Conservation (phyloP, 441 rosid species). For the Codiaeum variegatum region DNA sequence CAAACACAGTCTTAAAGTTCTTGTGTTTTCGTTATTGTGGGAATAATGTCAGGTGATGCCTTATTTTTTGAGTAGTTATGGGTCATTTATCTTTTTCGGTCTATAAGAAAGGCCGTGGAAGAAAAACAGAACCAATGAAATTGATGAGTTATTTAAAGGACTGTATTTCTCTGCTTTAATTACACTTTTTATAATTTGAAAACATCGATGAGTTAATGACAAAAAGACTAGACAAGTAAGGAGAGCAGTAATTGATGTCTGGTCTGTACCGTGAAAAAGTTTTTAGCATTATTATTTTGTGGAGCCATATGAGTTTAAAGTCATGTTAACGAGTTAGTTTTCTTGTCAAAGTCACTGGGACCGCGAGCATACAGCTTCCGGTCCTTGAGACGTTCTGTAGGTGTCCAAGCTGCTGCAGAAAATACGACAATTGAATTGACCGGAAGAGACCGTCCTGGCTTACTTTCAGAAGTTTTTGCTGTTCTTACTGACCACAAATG, state of each 20-base stretch:
- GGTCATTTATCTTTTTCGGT: not conserved
- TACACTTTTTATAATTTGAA: conserved; percentile 1
- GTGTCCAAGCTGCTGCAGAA: conserved; percentile 47
- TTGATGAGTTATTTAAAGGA: not conserved
- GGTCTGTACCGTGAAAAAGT: conserved; percentile 18
- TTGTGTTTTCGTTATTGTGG: not conserved
- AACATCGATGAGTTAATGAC: conserved; percentile 15
- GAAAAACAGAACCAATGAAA: not conserved
- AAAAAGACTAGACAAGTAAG: conserved; percentile 14
- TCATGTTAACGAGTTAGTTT: conserved; percentile 22
- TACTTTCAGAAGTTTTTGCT: conserved; percentile 77
- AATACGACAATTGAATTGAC: conserved; percentile 71
- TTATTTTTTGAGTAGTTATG: not conserved
- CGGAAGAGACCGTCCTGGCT: conserved; percentile 75
- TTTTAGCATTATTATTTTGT: conserved; percentile 16
- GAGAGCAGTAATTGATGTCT: conserved; percentile 17
- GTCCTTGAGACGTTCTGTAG: conserved; percentile 61
- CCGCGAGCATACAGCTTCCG: conserved; percentile 54
- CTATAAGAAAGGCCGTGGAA: not conserved
- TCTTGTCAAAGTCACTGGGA: conserved; percentile 55
- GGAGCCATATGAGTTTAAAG: conserved; percentile 24
- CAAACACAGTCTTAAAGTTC: too few species aligned
- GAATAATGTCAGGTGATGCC: not conserved
- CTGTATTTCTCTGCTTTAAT: conserved; percentile 4
- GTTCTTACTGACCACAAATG: conserved; percentile 69